Evolutionary conservation across 1,284 basidiomycete genomes (phyloP).

Genomic region (Ustilago shanxiensis): DNA sequence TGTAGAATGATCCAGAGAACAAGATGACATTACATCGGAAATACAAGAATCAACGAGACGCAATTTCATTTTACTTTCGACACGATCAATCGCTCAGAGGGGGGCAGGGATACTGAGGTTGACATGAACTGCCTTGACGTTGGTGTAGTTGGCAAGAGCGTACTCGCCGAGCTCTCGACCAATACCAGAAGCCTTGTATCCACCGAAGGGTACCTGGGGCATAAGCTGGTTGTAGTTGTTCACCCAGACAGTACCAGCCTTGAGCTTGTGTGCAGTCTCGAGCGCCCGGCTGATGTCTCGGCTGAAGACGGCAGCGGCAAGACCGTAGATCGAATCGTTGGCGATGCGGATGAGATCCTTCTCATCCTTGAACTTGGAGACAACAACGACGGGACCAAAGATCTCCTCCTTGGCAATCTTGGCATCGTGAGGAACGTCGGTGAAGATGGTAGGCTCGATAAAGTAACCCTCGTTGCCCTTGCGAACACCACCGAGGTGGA

Average conservation of each 20-base stretch:
- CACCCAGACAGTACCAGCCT: constrained; percentile 86
- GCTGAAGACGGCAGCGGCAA: constrained; percentile 88
- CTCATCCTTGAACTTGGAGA: constrained; percentile 71
- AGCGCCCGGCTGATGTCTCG: constrained; percentile 82
- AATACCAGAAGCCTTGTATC: constrained; percentile 63
- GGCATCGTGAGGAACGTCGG: constrained; percentile 76
- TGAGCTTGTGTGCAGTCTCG: constrained; percentile 79
- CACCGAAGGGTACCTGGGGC: constrained; percentile 55
- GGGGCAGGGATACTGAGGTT: constrained; percentile 74
- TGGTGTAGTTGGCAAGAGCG: constrained; percentile 78
- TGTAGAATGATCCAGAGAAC: not conserved
- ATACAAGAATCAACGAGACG: constrained; percentile 17
- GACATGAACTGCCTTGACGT: constrained; percentile 84
- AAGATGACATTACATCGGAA: constrained; percentile 35
- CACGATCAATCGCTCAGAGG: constrained; percentile 26
- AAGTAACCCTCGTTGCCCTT: constrained; percentile 76
- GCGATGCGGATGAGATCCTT: constrained; percentile 81
- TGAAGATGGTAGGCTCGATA: constrained; percentile 74
- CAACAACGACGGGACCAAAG: constrained; percentile 82
- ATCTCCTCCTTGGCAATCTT: constrained; percentile 79
- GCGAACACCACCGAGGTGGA: constrained; percentile 80
- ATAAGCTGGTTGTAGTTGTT: constrained; percentile 73
- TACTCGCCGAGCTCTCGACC: constrained; percentile 67
- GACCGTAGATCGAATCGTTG: constrained; percentile 84
- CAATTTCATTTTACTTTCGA: not conserved